Conservation (phyloP, 75 land plant genomes). For the Cunninghamia lanceolata region DNA sequence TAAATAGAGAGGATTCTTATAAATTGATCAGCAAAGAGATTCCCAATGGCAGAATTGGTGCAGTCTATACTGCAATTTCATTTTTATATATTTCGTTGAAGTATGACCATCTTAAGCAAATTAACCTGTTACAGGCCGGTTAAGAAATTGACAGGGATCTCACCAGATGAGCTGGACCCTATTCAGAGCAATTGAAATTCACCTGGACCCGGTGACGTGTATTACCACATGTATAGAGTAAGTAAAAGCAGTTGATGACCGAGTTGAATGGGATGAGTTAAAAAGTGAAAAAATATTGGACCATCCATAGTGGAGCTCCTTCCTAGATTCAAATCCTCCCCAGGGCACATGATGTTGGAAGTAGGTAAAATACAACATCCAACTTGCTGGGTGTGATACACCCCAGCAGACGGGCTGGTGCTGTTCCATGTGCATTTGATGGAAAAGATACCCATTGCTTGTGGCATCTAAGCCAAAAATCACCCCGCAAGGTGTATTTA, state of each 20-base stretch:
- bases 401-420: not conserved
- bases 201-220: not conserved
- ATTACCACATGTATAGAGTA: not conserved
- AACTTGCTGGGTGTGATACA: not conserved
- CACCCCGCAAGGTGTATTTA: no score
- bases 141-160: not conserved
- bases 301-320: not conserved
- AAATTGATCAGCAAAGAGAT: not conserved
- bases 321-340: not conserved
- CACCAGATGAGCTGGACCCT: not conserved
- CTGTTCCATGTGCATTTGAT: no score
- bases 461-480: no score
- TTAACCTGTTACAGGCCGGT: not conserved
- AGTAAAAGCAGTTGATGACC: not conserved
- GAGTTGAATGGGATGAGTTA: not conserved
- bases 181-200: not conserved
- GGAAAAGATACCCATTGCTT: no score
- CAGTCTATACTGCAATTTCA: not conserved
- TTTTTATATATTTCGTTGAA: not conserved
- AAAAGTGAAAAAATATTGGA: not conserved
- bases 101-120: not conserved
- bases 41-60: not conserved
- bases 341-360: not conserved
- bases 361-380: not conserved
- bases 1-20: not conserved